phyloP scores from a whole-genome alignment of 768 basidiomycete genomes.

The Trametes cinnabarina region DNA sequence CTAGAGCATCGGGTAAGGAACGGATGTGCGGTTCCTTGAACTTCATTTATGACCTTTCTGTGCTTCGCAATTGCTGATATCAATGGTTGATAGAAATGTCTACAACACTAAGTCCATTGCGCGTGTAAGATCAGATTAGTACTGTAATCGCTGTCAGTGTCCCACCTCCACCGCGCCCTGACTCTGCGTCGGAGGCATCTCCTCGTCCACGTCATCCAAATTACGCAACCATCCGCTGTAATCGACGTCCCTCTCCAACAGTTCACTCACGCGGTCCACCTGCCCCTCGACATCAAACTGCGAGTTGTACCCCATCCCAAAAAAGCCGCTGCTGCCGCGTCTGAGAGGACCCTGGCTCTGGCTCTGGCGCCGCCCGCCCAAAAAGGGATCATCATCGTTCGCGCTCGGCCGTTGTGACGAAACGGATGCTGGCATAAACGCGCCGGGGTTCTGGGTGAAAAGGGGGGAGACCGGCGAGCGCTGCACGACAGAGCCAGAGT shows the following conservation, averaged over 20 bases:
- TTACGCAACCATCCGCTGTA: slow-evolving; percentile 53
- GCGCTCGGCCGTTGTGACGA: slow-evolving; percentile 34
- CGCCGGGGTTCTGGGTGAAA: slow-evolving; percentile 35
- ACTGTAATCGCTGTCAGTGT: neutral
- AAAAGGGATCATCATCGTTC: slow-evolving; percentile 16
- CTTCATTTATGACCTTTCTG: too few relatives aligned
- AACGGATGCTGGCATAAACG: slow-evolving; percentile 37
- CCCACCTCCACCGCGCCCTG: slow-evolving; percentile 6
- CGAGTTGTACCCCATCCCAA: slow-evolving; percentile 51
- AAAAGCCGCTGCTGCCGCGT: slow-evolving; percentile 28
- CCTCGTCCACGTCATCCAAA: slow-evolving; percentile 33
- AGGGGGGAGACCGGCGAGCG: slow-evolving; percentile 35
- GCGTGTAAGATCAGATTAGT: neutral
- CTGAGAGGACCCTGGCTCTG: slow-evolving; percentile 8
- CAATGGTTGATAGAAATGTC: too few relatives aligned
- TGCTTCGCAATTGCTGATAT: too few relatives aligned
- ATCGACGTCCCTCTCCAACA: slow-evolving; percentile 59
- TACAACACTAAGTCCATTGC: too few relatives aligned
- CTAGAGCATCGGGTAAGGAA: neutral
- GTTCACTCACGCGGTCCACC: slow-evolving; percentile 50
- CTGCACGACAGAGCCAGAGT: slow-evolving; percentile 25
- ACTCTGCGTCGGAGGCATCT: slow-evolving; percentile 11
- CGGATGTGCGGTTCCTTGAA: too few relatives aligned
- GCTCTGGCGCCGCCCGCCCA: neutral
- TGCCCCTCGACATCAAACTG: slow-evolving; percentile 58